Evolutionary conservation across 768 basidiomycete species (phyloP).

Genomic region (Glaciozyma antarctica): DNA sequence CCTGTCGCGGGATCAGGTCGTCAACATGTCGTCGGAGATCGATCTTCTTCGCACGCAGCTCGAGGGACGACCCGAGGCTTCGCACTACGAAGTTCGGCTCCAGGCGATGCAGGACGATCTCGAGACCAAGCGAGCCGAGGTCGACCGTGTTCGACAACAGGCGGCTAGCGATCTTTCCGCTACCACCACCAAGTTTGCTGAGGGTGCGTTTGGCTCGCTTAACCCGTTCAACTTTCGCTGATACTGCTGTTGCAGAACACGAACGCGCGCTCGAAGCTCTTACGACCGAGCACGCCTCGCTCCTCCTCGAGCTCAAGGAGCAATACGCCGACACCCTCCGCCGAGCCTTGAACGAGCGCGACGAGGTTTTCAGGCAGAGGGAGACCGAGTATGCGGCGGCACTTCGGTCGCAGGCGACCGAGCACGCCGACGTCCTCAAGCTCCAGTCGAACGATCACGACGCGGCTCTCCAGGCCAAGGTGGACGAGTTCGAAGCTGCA

Average conservation of each 20-base stretch:
- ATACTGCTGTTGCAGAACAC: constrained; percentile 6
- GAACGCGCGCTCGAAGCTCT: constrained; percentile 35
- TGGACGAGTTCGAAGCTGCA: constrained; percentile 53
- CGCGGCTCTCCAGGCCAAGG: constrained; percentile 57
- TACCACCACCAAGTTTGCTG: constrained; percentile 32
- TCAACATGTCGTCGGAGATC: constrained; percentile 70
- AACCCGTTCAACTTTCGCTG: not conserved
- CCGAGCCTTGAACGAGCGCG: constrained; percentile 56
- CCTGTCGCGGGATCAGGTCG: constrained; percentile 74
- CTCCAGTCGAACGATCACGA: constrained; percentile 58
- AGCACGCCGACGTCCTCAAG: constrained; percentile 53
- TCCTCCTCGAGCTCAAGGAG: not conserved
- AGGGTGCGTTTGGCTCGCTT: constrained; percentile 6
- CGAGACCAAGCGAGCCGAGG: constrained; percentile 3
- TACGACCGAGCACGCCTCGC: constrained; percentile 44
- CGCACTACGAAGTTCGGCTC: constrained; percentile 6
- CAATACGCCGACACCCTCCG: constrained; percentile 41
- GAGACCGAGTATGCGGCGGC: constrained; percentile 14
- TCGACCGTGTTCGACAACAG: not conserved
- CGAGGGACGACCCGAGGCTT: constrained; percentile 51
- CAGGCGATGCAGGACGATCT: constrained; percentile 6
- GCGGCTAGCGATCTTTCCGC: not conserved
- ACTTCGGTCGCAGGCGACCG: constrained; percentile 39
- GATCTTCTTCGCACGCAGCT: constrained; percentile 43
- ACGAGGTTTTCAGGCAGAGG: constrained; percentile 3